Evolutionary conservation across 768 basidiomycete species (phyloP).

Genomic region (Gloeostereum incarnatum): DNA sequence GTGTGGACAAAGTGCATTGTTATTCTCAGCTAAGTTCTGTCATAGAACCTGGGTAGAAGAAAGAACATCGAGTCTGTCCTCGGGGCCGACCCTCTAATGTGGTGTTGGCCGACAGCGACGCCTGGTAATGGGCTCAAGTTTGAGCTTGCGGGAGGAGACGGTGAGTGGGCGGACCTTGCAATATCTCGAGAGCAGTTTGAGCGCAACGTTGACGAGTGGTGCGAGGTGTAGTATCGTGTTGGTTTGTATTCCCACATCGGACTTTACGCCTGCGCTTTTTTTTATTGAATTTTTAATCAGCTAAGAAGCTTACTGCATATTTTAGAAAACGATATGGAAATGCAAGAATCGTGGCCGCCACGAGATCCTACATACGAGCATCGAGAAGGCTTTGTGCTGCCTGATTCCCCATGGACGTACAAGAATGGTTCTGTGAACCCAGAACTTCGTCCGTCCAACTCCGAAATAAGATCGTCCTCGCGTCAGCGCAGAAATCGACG

Average conservation of each 20-base stretch:
- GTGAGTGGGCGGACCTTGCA: slow-evolving; percentile 60
- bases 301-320: not conserved
- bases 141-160: slow-evolving; percentile 57
- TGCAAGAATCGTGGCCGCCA: slow-evolving; percentile 56
- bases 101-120: slow-evolving; percentile 73
- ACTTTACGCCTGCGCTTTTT: too few relatives aligned
- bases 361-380: slow-evolving; percentile 41
- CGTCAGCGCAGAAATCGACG: slow-evolving; percentile 13
- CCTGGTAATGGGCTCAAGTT: slow-evolving; percentile 73
- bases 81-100: slow-evolving; percentile 63
- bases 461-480: slow-evolving; percentile 19
- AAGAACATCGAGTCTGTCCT: slow-evolving; percentile 73
- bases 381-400: slow-evolving; percentile 34
- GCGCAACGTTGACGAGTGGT: slow-evolving; percentile 11
- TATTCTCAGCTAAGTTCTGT: not conserved
- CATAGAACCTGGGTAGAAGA: slow-evolving; percentile 70
- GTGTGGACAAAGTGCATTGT: slow-evolving; percentile 11
- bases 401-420: slow-evolving; percentile 79
- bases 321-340: slow-evolving; percentile 9
- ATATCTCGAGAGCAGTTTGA: slow-evolving; percentile 12
- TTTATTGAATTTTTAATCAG: too few relatives aligned
- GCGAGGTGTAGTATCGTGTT: too few relatives aligned
- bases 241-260: too few relatives aligned
- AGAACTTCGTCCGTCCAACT: slow-evolving; percentile 53
- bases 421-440: slow-evolving; percentile 75